Evolutionary conservation across 495 filamentous ascomycete species (phyloP).

Genomic region (Rostrohypoxylon terebratum): DNA sequence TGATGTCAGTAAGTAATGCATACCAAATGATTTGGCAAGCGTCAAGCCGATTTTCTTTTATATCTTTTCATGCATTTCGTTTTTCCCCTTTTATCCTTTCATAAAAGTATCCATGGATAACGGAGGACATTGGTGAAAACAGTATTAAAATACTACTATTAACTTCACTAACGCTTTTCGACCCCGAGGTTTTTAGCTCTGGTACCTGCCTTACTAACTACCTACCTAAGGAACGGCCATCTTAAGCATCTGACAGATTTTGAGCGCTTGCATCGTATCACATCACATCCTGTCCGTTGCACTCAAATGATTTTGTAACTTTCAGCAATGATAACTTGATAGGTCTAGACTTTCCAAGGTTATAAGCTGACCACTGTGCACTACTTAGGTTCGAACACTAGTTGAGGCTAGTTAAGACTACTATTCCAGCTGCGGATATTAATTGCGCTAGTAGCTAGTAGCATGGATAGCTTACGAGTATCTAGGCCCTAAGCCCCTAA

Average conservation of each 20-base stretch:
- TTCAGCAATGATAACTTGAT: not conserved
- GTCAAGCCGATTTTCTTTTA: not conserved
- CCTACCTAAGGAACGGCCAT: not conserved
- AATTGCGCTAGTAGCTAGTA: conserved; percentile 41
- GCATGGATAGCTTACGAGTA: conserved; percentile 23
- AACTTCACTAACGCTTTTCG: not conserved
- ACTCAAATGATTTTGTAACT: not conserved
- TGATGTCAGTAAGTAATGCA: conserved; percentile 8
- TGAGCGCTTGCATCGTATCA: not conserved
- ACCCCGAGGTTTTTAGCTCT: not conserved
- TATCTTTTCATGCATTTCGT: not conserved
- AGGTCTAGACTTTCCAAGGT: conserved; percentile 26
- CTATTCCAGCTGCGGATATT: conserved; percentile 36
- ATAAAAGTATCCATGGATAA: not conserved
- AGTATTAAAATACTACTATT: not conserved
- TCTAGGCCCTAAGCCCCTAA: not conserved
- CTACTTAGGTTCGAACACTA: conserved; percentile 11
- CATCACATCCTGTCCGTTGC: not conserved
- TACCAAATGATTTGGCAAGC: not conserved
- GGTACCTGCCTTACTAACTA: not conserved
- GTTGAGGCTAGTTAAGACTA: conserved; percentile 9
- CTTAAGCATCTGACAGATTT: not conserved
- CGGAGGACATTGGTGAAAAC: not conserved
- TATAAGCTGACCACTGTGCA: not conserved
- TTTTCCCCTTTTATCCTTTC: not conserved